Evolutionary conservation across 345 rosid genomes (phyloP), one percentile per base, ranked within the genome.

Genomic region (Lepidium africanum): DNA sequence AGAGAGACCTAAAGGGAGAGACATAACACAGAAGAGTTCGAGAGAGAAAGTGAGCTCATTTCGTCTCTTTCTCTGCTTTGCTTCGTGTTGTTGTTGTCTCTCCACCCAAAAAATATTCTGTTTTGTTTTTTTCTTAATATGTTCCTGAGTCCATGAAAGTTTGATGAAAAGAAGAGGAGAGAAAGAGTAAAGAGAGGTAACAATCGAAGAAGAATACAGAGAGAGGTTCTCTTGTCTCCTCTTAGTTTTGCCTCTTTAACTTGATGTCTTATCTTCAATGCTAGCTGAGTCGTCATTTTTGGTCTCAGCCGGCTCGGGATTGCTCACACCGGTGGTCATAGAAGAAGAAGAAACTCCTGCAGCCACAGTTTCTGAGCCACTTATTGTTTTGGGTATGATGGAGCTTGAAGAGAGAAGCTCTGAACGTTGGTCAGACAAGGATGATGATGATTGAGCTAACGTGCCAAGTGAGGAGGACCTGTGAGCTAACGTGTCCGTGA

Each of bases 401-500:
- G 81, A 77, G 62, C 84, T 86, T 33, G 85, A 76, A 53, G 72
- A 73, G 52, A 75, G 46, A 49, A 65, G 85, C 50, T 84, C 91
- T 25, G 66, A 38, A 12, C 45, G 70, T 69, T 61, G 73, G 41
- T 69, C 75, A 54, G 91, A 71, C 8, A 86, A 57, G 59, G 76
- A 84, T 21, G 92, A 83, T 48, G 87, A 88, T 10, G 94, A 85
- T 10, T 92, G 89, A 63, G 76, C 79, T 64, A 75, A 40, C 30
- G 74, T 69, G 50, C 63, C 41, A 10, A 70, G 72, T 36, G 92
- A 76, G 23, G 93, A 79, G 60, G 89, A 81, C 63, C 93, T 96
- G 46, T 84, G 86, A 21, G 88, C 82, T 0, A 91, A 87, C 88
- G 91, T 83, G 72, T 87, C 96, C 10, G 81, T 74, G 27, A 91